Evolutionary conservation across 2,329 filamentous ascomycete genomes (phyloP).

Genomic region (Capronia epimyces): DNA sequence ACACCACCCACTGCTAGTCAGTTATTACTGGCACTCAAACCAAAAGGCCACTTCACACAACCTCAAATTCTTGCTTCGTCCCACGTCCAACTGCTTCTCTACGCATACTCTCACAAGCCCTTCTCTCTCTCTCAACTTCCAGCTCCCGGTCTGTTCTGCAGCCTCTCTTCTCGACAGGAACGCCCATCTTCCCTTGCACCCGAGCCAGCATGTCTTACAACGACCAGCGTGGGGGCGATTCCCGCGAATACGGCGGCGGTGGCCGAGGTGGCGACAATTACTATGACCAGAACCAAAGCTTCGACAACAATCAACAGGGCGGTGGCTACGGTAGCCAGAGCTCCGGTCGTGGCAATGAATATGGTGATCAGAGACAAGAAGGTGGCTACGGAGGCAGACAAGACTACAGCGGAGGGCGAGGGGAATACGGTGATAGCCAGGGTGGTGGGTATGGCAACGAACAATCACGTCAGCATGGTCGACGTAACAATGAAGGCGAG

Average conservation of each 20-base stretch:
- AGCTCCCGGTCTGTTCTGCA: background rate
- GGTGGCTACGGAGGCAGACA: conserved; percentile 13
- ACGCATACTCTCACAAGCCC: background rate
- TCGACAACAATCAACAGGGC: conserved; percentile 13
- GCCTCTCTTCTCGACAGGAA: background rate
- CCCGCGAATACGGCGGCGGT: conserved; percentile 21
- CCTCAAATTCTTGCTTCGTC: no score
- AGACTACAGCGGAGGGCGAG: conserved; percentile 6
- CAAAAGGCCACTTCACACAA: no score
- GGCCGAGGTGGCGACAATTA: conserved; percentile 23
- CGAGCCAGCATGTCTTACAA: conserved; percentile 22
- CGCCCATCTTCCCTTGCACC: background rate
- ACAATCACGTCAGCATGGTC: conserved; percentile 7
- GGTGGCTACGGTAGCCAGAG: conserved; percentile 15
- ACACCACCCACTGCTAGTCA: no score
- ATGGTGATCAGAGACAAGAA: conserved; percentile 17
- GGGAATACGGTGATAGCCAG: conserved; percentile 14
- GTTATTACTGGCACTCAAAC: no score
- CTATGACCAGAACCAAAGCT: conserved; percentile 26
- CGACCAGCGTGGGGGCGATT: conserved; percentile 21
- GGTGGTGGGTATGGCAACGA: conserved; percentile 13
- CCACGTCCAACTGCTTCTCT: no score
- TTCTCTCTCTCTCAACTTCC: background rate
- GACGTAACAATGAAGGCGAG: conserved; percentile 1
- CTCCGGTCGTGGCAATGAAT: conserved; percentile 19